Evolutionary conservation across 2,329 filamentous ascomycete genomes (phyloP).

Genomic region (Cladosporium sphaerospermum): DNA sequence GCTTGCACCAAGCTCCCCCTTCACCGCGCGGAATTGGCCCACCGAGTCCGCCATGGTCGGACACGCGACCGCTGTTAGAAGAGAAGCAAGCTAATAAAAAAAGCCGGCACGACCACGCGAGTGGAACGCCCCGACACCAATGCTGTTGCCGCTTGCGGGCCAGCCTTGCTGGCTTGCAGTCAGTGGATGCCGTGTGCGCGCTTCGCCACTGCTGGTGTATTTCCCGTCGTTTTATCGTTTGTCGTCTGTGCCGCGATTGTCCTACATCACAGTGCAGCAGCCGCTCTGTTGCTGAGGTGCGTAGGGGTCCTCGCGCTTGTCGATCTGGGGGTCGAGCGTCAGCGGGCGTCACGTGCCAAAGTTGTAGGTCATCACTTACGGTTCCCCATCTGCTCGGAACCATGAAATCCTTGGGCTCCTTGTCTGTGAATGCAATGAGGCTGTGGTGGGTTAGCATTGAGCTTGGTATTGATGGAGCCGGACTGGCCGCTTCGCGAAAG

Average conservation of each 20-base stretch:
- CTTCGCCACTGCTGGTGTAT: background rate
- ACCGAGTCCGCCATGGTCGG: too few species aligned
- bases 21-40: too few species aligned
- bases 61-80: too few species aligned
- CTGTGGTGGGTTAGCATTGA: slow-evolving; percentile 42
- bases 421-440: slow-evolving; percentile 96
- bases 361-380: slow-evolving; percentile 36
- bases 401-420: slow-evolving; percentile 94
- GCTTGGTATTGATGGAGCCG: background rate
- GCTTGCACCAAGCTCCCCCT: too few species aligned
- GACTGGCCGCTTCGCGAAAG: too few species aligned
- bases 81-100: too few species aligned
- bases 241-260: slow-evolving; percentile 4
- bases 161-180: too few species aligned
- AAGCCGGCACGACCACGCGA: too few species aligned
- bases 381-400: slow-evolving; percentile 94
- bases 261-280: slow-evolving; percentile 92
- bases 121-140: too few species aligned
- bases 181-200: too few species aligned
- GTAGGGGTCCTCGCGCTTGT: slow-evolving; percentile 96
- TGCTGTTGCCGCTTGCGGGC: too few species aligned
- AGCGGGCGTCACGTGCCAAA: background rate
- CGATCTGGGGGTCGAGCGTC: slow-evolving; percentile 50
- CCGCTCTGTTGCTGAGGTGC: slow-evolving; percentile 86
- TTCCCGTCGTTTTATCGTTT: slow-evolving; percentile 6